Conservation (phyloP, 495 filamentous ascomycete genomes). For the Aspergillus nanangensis region DNA sequence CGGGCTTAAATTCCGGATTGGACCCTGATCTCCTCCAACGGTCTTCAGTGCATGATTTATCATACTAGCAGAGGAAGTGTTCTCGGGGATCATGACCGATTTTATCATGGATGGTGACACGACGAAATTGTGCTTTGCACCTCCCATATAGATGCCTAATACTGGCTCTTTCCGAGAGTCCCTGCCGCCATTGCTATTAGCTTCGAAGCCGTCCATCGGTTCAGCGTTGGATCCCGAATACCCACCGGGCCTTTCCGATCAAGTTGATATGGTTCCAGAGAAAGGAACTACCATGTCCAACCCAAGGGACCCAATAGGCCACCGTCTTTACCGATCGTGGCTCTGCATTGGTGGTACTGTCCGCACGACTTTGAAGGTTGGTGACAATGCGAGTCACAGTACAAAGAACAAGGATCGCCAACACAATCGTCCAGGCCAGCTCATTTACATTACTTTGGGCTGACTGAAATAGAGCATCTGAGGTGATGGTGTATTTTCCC, state of each 20-base stretch:
- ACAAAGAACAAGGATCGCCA: conserved; percentile 25
- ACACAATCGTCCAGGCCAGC: conserved; percentile 19
- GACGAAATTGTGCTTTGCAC: conserved; percentile 46
- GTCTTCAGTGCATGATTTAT: conserved; percentile 39
- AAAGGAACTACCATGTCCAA: conserved; percentile 51
- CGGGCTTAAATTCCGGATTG: conserved; percentile 27
- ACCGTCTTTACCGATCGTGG: conserved; percentile 31
- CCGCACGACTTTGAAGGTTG: conserved; percentile 27
- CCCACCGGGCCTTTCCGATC: conserved; percentile 36
- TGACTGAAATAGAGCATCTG: conserved; percentile 14
- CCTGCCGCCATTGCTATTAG: conserved; percentile 19
- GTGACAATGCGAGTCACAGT: conserved; percentile 39
- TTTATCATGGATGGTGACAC: conserved; percentile 46
- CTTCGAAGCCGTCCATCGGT: background rate
- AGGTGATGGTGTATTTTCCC: conserved; percentile 15
- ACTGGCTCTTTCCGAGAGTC: conserved; percentile 40
- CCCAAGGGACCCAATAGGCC: conserved; percentile 57
- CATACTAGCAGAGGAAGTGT: conserved; percentile 26
- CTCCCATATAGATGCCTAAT: conserved; percentile 49
- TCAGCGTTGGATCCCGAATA: conserved; percentile 8
- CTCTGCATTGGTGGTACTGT: conserved; percentile 11
- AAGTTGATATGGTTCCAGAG: conserved; percentile 40
- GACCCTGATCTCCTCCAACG: conserved; percentile 45
- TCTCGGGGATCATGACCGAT: conserved; percentile 34
- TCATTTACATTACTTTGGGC: conserved; percentile 9